Evolutionary conservation across 1,139 yeast genomes (phyloP).

Genomic region (Blastobotrys petasosporus): DNA sequence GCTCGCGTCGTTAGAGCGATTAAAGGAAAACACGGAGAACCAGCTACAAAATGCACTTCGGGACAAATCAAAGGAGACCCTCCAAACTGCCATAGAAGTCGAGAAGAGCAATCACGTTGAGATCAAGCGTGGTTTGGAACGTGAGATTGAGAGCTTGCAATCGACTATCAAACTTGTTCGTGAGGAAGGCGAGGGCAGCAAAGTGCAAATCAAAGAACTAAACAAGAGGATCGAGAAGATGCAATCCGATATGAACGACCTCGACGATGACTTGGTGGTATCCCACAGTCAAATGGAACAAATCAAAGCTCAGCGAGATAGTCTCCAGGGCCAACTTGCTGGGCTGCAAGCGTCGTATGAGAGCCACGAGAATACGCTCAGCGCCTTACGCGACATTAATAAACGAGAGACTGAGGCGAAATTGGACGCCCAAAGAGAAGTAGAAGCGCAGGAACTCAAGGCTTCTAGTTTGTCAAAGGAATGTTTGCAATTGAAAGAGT

Average conservation of each 20-base stretch:
- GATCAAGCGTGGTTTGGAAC: conserved; percentile 18
- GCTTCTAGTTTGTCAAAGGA: conserved; percentile 9
- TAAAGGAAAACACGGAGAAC: conserved; percentile 21
- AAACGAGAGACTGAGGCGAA: conserved; percentile 18
- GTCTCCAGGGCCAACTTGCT: conserved; percentile 14
- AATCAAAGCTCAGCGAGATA: conserved; percentile 15
- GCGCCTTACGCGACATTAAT: conserved; percentile 19
- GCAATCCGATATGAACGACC: conserved; percentile 21
- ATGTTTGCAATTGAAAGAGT: conserved; percentile 6
- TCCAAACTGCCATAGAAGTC: conserved; percentile 16
- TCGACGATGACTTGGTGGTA: conserved; percentile 20
- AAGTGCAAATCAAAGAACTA: conserved; percentile 20
- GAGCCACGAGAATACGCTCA: conserved; percentile 19
- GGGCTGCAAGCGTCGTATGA: conserved; percentile 17
- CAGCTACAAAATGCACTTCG: conserved; percentile 18
- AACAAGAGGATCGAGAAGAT: conserved; percentile 18
- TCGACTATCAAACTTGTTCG: conserved; percentile 5
- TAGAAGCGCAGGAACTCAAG: conserved; percentile 11
- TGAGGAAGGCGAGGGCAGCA: conserved; percentile 9
- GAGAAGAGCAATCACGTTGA: conserved; percentile 20
- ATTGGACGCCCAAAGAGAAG: conserved; percentile 15
- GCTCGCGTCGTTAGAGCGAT: conserved; percentile 17
- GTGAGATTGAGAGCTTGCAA: conserved; percentile 21
- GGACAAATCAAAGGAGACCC: conserved; percentile 16
- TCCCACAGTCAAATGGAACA: conserved; percentile 19